Evolutionary conservation across 2,329 filamentous ascomycete species (phyloP).

Genomic region (Sporothrix dimorphospora): DNA sequence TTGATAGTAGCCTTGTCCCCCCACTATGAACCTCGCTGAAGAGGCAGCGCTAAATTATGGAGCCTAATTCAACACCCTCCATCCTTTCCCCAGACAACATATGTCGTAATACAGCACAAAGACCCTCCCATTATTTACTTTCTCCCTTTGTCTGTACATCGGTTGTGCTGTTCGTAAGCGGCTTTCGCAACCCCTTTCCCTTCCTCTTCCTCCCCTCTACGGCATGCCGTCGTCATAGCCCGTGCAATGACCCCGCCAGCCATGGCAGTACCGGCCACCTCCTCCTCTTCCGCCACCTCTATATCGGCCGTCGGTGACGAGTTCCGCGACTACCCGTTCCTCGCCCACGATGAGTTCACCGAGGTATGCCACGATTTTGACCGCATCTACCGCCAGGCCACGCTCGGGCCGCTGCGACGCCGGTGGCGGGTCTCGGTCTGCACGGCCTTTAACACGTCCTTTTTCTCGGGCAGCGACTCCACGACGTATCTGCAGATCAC

Average conservation of each 20-base stretch:
- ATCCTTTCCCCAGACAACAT: background rate
- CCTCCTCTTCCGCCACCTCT: background rate
- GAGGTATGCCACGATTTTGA: slow-evolving; percentile 67
- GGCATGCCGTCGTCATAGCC: slow-evolving; percentile 12
- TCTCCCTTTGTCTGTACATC: background rate
- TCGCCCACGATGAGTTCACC: slow-evolving; percentile 64
- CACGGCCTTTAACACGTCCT: slow-evolving; percentile 53
- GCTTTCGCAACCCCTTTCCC: too few species aligned
- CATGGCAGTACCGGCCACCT: background rate
- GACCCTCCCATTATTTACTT: background rate
- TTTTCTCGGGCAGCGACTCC: slow-evolving; percentile 47
- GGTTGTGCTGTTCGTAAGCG: background rate
- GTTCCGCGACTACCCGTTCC: slow-evolving; percentile 62
- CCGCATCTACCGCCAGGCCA: slow-evolving; percentile 60
- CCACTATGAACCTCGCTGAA: background rate
- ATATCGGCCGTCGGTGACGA: slow-evolving; percentile 37
- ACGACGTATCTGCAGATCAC: slow-evolving; percentile 61
- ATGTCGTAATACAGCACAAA: background rate
- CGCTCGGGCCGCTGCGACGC: slow-evolving; percentile 56
- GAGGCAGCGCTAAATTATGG: background rate
- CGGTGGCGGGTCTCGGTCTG: slow-evolving; percentile 59
- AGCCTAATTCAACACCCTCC: background rate
- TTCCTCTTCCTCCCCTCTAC: background rate
- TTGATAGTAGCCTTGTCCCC: slow-evolving; percentile 6
- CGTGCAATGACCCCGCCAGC: background rate